These are phyloP conservation scores for Pleurotus ostreatus DNA, from an alignment of 768 basidiomycete genomes.

Conservation along the genomic window DNA sequence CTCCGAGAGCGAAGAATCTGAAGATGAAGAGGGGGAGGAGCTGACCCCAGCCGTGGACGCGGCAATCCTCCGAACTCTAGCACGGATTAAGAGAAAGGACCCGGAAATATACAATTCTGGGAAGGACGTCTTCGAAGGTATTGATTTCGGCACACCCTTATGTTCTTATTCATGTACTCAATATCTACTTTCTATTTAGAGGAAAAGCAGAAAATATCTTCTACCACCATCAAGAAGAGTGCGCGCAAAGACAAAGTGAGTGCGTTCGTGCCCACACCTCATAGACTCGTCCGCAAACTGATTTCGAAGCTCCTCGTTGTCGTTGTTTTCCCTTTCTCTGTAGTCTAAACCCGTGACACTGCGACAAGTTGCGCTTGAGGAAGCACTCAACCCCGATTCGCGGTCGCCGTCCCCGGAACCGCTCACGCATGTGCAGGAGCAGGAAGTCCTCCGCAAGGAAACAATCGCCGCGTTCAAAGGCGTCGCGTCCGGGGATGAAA, in stretches of 20 bases:
- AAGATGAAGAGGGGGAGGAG: conserved; percentile 94
- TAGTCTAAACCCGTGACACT: conserved; percentile 73
- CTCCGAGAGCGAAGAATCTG: conserved; percentile 75
- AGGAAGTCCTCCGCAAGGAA: conserved; percentile 68
- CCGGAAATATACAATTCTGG: conserved; percentile 77
- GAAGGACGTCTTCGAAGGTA: conserved; percentile 78
- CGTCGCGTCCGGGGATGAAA: conserved; percentile 36
- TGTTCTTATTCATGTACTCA: not conserved
- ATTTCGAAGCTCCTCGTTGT: not conserved
- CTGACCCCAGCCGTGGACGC: conserved; percentile 91
- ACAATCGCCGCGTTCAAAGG: conserved; percentile 81
- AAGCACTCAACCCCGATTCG: conserved; percentile 49
- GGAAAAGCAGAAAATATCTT: conserved; percentile 55
- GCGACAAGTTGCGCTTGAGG: conserved; percentile 66
- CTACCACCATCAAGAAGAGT: conserved; percentile 20
- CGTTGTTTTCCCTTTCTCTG: not conserved
- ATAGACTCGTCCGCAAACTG: not conserved
- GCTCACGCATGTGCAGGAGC: conserved; percentile 77
- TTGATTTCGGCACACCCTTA: not conserved
- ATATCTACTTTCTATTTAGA: conserved; percentile 34
- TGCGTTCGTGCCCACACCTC: not conserved
- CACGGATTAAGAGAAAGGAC: conserved; percentile 76
- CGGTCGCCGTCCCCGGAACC: conserved; percentile 57
- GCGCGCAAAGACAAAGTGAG: conserved; percentile 49
- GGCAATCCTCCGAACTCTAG: conserved; percentile 89